phyloP scores from a whole-genome alignment of 176 grass and related monocot genomes.

The Tillandsia leiboldiana region DNA sequence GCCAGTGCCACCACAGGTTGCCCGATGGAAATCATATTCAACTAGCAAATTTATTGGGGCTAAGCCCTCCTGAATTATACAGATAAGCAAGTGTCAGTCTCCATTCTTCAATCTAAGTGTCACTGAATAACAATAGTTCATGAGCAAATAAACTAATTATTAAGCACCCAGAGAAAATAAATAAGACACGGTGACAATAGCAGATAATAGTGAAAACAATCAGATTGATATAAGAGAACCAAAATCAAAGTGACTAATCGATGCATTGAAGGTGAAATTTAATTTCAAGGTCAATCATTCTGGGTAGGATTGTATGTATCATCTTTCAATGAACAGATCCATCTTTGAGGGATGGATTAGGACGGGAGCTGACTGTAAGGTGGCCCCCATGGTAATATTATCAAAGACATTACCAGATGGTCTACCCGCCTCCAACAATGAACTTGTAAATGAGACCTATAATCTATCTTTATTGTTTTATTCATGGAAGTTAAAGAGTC shows the following conservation, averaged over 20 bases:
- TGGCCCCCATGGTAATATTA: no score
- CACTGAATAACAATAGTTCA: no score
- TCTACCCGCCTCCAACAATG: neutral
- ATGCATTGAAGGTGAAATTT: neutral
- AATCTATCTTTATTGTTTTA: neutral
- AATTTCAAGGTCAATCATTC: neutral
- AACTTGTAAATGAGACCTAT: neutral
- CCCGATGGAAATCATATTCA: slow-evolving; percentile 79
- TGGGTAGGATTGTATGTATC: neutral
- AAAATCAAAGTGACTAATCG: neutral
- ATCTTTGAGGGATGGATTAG: no score
- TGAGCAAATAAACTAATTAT: neutral
- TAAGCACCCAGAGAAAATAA: neutral
- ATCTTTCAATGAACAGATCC: neutral
- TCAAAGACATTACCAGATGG: neutral
- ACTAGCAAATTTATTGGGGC: slow-evolving; percentile 91
- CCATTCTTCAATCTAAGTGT: neutral
- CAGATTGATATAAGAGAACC: neutral
- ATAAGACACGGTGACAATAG: neutral
- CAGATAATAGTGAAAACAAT: neutral
- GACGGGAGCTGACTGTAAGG: no score
- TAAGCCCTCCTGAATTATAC: slow-evolving; percentile 75
- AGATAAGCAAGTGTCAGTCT: slow-evolving; percentile 1
- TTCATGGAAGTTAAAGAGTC: neutral
- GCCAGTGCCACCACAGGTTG: slow-evolving; percentile 82